Conservation (phyloP, 2,329 filamentous ascomycete species). For the Colletotrichum falcatum region DNA sequence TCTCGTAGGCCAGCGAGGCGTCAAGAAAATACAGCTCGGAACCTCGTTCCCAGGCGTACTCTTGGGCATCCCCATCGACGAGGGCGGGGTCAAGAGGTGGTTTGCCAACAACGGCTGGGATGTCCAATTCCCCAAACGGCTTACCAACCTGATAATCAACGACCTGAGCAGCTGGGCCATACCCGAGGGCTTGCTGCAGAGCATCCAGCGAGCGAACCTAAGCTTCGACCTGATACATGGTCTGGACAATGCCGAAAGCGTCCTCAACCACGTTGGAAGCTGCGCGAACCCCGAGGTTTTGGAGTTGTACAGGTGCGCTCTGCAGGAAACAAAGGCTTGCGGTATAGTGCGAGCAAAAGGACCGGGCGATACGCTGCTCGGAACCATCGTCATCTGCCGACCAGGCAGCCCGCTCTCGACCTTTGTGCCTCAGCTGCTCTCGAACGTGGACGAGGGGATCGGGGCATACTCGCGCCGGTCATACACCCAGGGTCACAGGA, state of each 20-base stretch:
- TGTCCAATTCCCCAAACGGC: slow-evolving; percentile 66
- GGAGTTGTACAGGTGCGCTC: slow-evolving; percentile 82
- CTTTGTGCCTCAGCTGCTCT: slow-evolving; percentile 76
- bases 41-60: slow-evolving; percentile 87
- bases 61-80: slow-evolving; percentile 78
- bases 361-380: slow-evolving; percentile 75
- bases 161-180: slow-evolving; percentile 80
- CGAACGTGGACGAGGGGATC: slow-evolving; percentile 66
- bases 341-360: slow-evolving; percentile 87
- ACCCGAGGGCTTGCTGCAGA: slow-evolving; percentile 81
- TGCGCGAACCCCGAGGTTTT: slow-evolving; percentile 82
- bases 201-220: slow-evolving; percentile 77
- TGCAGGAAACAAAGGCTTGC: slow-evolving; percentile 77
- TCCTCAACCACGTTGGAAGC: slow-evolving; percentile 79
- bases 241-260: slow-evolving; percentile 78
- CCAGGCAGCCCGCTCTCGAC: slow-evolving; percentile 75
- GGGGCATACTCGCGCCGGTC: slow-evolving; percentile 86
- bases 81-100: slow-evolving; percentile 75
- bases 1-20: slow-evolving; percentile 74
- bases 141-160: slow-evolving; percentile 77
- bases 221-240: slow-evolving; percentile 88
- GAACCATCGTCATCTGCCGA: slow-evolving; percentile 84
- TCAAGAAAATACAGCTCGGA: slow-evolving; percentile 86
- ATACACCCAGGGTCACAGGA: slow-evolving; percentile 78
- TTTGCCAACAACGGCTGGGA: slow-evolving; percentile 94